A percentile compares a stretch with the other conserved stretches of the same genome.
These are phyloP conservation scores for Suillus bovinus DNA, from an alignment of 768 basidiomycete species.

Conservation along the genomic window DNA sequence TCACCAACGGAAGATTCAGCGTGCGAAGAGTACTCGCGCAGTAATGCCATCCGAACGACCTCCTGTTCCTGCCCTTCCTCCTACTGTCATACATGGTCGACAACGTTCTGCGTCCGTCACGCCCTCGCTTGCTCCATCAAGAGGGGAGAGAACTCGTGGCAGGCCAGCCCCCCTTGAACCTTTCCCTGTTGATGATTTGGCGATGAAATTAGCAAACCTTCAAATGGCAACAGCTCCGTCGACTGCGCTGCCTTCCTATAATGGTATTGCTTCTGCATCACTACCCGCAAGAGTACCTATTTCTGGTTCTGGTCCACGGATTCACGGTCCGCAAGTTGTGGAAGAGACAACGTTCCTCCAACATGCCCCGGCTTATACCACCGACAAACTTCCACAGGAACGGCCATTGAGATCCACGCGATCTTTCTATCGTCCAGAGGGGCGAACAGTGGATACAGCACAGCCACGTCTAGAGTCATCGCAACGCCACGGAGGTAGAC, in stretches of 20 bases:
- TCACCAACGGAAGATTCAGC: conserved; percentile 54
- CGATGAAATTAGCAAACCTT: conserved; percentile 55
- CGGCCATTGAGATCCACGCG: conserved; percentile 47
- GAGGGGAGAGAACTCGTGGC: conserved; percentile 46
- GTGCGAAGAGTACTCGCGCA: conserved; percentile 33
- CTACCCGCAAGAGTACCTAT: conserved; percentile 17
- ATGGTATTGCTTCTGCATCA: conserved; percentile 14
- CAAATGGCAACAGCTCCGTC: conserved; percentile 34
- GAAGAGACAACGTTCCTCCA: conserved; percentile 19
- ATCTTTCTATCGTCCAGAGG: conserved; percentile 59
- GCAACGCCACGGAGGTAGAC: conserved; percentile 36
- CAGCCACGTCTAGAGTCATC: conserved; percentile 35
- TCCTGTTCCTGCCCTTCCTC: conserved; percentile 17
- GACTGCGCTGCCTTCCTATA: conserved; percentile 12
- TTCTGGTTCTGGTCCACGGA: conserved; percentile 20
- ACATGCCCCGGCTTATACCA: conserved; percentile 22
- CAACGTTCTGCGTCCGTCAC: conserved; percentile 34
- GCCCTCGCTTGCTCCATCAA: conserved; percentile 18
- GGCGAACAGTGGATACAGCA: conserved; percentile 35
- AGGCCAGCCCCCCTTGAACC: conserved; percentile 37
- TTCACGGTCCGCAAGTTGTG: conserved; percentile 19
- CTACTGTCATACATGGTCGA: conserved; percentile 28
- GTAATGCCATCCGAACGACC: conserved; percentile 22
- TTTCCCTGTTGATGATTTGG: conserved; percentile 60
- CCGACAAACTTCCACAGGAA: conserved; percentile 22